Evolutionary conservation across 2,329 filamentous ascomycete genomes (phyloP).

Genomic region (Phaeosphaeriaceae sp.): DNA sequence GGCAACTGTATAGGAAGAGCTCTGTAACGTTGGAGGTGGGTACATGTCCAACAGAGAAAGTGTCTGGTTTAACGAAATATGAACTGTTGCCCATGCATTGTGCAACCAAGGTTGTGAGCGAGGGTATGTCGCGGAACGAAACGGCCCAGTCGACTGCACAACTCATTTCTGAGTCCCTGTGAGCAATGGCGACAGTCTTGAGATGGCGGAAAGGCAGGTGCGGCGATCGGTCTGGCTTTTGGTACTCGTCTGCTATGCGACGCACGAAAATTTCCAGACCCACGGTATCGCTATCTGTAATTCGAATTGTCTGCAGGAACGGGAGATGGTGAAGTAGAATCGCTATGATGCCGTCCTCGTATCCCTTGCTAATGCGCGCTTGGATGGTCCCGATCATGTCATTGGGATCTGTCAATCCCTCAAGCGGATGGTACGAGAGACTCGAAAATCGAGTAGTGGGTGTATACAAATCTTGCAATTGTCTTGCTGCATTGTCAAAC

Average conservation of each 20-base stretch:
- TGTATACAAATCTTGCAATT: conserved; percentile 8
- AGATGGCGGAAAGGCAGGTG: conserved; percentile 22
- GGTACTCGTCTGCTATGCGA: conserved; percentile 12
- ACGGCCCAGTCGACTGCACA: conserved; percentile 12
- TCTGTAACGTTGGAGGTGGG: conserved; percentile 18
- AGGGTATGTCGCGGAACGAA: conserved; percentile 18
- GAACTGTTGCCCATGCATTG: conserved; percentile 15
- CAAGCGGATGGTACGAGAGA: background rate
- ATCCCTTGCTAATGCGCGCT: conserved; percentile 5
- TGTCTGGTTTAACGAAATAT: background rate
- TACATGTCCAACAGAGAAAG: background rate
- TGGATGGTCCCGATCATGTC: conserved; percentile 2
- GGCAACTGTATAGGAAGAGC: background rate
- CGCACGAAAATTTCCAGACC: conserved; percentile 6
- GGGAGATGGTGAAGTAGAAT: conserved; percentile 21
- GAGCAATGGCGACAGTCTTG: conserved; percentile 13
- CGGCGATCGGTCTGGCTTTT: conserved; percentile 1
- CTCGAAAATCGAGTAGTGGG: background rate
- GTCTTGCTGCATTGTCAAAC: conserved; percentile 8
- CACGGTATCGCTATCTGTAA: conserved; percentile 6
- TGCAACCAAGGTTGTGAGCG: conserved; percentile 15
- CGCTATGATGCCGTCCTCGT: conserved; percentile 10
- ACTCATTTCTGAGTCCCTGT: conserved; percentile 10
- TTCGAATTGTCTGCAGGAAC: conserved; percentile 13
- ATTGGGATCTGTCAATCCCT: background rate